phyloP scores from a whole-genome alignment of 2,329 filamentous ascomycete genomes.

The Beauveria australis region DNA sequence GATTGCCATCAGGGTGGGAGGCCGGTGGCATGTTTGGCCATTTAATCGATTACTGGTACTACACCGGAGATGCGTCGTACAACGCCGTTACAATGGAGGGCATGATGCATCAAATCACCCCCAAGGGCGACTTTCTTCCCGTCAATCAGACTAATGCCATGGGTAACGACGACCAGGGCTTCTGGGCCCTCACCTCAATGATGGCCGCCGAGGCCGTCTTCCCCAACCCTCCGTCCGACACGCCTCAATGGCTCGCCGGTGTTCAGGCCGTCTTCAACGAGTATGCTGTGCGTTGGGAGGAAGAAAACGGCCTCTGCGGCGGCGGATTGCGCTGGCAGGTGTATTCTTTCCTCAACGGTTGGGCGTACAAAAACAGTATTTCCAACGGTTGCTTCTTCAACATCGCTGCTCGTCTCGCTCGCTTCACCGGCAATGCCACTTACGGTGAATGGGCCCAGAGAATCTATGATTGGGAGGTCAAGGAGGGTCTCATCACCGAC shows the following conservation, averaged over 20 bases:
- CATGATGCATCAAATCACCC: constrained; percentile 47
- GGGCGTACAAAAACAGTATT: constrained; percentile 60
- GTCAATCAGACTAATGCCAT: constrained; percentile 43
- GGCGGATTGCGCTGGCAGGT: constrained; percentile 85
- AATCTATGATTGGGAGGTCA: constrained; percentile 57
- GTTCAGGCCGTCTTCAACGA: constrained; percentile 75
- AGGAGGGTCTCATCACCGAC: constrained; percentile 46
- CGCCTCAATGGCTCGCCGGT: constrained; percentile 67
- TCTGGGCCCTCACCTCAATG: constrained; percentile 69
- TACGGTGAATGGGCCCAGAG: constrained; percentile 69
- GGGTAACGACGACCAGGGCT: constrained; percentile 63
- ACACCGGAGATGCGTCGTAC: constrained; percentile 53
- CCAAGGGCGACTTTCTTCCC: constrained; percentile 50
- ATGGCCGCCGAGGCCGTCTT: constrained; percentile 64
- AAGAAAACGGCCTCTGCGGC: constrained; percentile 39
- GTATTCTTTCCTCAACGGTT: constrained; percentile 67
- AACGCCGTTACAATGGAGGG: constrained; percentile 47
- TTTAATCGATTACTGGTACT: constrained; percentile 57
- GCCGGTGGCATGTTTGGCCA: constrained; percentile 56
- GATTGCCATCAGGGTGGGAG: constrained; percentile 43
- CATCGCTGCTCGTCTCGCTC: constrained; percentile 60
- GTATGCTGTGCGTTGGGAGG: constrained; percentile 64
- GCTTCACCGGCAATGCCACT: constrained; percentile 71
- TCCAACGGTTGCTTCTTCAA: constrained; percentile 65
- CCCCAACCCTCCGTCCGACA: constrained; percentile 48